A percentile compares a stretch with the other conserved stretches of the same genome.
Conservation (phyloP, 495 filamentous ascomycete genomes). For the Elasticomyces elasticus region DNA sequence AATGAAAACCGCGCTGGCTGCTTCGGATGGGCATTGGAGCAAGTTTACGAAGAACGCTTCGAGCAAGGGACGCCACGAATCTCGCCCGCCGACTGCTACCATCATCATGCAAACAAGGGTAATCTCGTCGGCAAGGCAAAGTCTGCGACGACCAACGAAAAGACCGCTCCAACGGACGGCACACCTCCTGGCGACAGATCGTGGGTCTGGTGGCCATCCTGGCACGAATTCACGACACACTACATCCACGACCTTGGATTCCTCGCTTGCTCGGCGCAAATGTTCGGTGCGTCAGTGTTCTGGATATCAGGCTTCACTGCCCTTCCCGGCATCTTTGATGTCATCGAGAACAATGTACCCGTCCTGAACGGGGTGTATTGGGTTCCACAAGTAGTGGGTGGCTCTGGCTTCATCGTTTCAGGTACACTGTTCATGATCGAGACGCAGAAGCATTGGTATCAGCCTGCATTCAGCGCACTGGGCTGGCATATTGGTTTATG, state of each 20-base stretch:
- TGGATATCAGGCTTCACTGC: conserved; percentile 60
- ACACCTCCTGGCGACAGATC: conserved; percentile 6
- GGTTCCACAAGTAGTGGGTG: conserved; percentile 60
- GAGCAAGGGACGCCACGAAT: neutral
- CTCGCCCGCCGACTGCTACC: conserved; percentile 25
- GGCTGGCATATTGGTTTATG: conserved; percentile 53
- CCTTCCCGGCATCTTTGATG: conserved; percentile 47
- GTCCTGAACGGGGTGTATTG: conserved; percentile 51
- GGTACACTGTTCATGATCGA: conserved; percentile 57
- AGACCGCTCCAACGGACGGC: conserved; percentile 6
- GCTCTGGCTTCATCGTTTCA: conserved; percentile 53
- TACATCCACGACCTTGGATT: conserved; percentile 62
- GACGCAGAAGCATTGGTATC: conserved; percentile 57
- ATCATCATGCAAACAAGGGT: conserved; percentile 47
- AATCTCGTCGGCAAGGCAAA: conserved; percentile 36
- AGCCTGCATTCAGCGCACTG: conserved; percentile 46
- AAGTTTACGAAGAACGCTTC: conserved; percentile 8
- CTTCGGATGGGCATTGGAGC: conserved; percentile 54
- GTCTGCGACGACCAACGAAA: neutral
- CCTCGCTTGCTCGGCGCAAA: conserved; percentile 50
- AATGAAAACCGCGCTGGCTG: conserved; percentile 57
- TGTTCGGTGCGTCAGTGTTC: conserved; percentile 55
- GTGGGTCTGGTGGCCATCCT: conserved; percentile 55
- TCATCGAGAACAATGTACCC: conserved; percentile 34
- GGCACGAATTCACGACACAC: conserved; percentile 47